Percentiles rank a stretch among this genome's conserved stretches.
phyloP scores from a whole-genome alignment of 1,284 basidiomycete species.

The Ceratobasidium sp. region DNA sequence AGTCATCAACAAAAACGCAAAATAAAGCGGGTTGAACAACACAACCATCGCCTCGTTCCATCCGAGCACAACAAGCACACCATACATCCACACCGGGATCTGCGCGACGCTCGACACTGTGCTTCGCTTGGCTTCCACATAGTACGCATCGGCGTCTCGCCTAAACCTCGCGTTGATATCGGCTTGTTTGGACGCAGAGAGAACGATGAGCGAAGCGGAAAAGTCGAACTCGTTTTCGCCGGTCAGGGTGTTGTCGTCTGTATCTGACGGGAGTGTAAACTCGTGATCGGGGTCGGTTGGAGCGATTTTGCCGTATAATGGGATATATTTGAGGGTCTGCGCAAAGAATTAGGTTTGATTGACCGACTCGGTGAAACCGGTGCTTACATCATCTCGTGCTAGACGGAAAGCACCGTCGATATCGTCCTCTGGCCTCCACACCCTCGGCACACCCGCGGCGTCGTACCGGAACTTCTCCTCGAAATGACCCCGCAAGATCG shows the following conservation, averaged over 20 bases:
- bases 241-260: constrained; percentile 57
- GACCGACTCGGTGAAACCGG: no score
- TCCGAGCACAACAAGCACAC: constrained; percentile 88
- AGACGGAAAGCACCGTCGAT: constrained; percentile 93
- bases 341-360: constrained; percentile 25
- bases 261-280: constrained; percentile 71
- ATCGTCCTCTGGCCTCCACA: constrained; percentile 98
- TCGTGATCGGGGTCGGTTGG: constrained; percentile 76
- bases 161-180: constrained; percentile 89
- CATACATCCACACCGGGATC: constrained; percentile 98
- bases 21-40: constrained; percentile 94
- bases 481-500: constrained; percentile 79
- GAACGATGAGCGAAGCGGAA: constrained; percentile 77
- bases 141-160: constrained; percentile 95
- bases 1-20: constrained; percentile 80
- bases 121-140: constrained; percentile 97
- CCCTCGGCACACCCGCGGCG: constrained; percentile 90
- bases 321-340: constrained; percentile 88
- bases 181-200: constrained; percentile 85
- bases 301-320: constrained; percentile 86
- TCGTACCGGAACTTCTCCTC: constrained; percentile 98
- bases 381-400: constrained; percentile 85
- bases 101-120: constrained; percentile 93
- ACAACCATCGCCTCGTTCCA: constrained; percentile 99
- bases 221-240: constrained; percentile 85